Evolutionary conservation across 129 eudicot species (phyloP), one percentile per base, ranked within the genome.

Genomic region (Arctium minus): DNA sequence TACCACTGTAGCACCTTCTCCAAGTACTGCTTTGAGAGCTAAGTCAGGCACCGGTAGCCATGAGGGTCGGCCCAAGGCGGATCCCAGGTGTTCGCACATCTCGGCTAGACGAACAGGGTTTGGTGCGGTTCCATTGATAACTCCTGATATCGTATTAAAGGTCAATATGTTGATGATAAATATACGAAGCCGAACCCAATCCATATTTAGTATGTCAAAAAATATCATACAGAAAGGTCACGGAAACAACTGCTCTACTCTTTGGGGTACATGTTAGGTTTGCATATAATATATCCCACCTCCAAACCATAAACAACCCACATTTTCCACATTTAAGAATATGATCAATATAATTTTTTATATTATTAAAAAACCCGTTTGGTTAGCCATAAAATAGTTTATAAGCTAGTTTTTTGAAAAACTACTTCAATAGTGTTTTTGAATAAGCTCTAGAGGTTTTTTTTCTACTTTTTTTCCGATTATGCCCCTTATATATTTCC

Each of bases 1-100:
- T 90, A 96, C 99, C 91, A 96, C 99, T 33, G 64, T 82, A 73
- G 99, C 98, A 36, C 99, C 99, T 90, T 96, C 98, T 44, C 99
- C 98, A 3, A 96, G 98, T 68, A 93, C 94, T 1, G 96, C 99
- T 89, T 93, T 93, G 53, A 96, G 96, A 38, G 98, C 99, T 44
- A 96, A 77, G 62, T 93, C 99, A 29, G 99, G 99, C 76, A 96
- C 99, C 0, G 99, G 99, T 46, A 96, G 91, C 99, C 99, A 96
- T 9, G 99, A 96, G 48, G 99, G 99, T 53, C 99, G 89, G 50
- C 98, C 99, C 85, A 93, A 5, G 22, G 85, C 97, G 2, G 92
- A 81, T 50, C 99, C 99, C 79, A 96, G 77, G 48, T 92, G 92
- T 62, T 86, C 78, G 50, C 99, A 96, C 98, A 96, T 89, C 86